Percentiles rank a stretch among this genome's conserved stretches.
These are phyloP conservation scores for Rhodomyrtus tomentosa DNA, from an alignment of 345 rosid species.

Conservation along the genomic window DNA sequence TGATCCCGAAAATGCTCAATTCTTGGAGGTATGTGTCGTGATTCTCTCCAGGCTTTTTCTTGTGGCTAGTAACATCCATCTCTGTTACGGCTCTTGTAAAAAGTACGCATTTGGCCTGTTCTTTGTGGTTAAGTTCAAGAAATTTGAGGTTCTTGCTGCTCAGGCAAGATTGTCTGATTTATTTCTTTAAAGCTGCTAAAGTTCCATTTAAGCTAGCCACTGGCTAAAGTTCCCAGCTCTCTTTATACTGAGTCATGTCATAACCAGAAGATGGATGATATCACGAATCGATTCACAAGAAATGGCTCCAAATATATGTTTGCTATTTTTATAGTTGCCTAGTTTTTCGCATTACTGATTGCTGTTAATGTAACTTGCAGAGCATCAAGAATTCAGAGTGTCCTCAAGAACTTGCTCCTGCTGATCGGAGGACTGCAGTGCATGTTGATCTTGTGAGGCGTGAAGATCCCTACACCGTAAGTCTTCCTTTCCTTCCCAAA, in stretches of 20 bases:
- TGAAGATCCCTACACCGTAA: slow-evolving; percentile 54
- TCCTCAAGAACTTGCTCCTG: slow-evolving; percentile 72
- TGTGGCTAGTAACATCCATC: not conserved
- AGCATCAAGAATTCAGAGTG: slow-evolving; percentile 69
- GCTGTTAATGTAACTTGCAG: slow-evolving; percentile 22
- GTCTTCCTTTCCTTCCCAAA: not conserved
- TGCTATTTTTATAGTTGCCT: not conserved
- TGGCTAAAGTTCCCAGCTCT: not conserved
- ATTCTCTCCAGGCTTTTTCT: not conserved
- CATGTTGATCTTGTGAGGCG: slow-evolving; percentile 63
- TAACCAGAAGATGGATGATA: not conserved
- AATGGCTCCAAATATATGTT: not conserved
- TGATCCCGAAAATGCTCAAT: slow-evolving; percentile 70
- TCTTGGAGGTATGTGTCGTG: slow-evolving; percentile 52
- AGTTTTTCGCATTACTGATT: not conserved
- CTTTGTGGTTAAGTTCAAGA: not conserved
- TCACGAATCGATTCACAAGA: not conserved
- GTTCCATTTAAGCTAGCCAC: not conserved
- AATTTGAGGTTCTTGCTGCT: not conserved
- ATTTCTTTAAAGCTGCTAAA: not conserved
- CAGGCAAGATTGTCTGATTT: not conserved
- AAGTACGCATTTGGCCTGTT: not conserved
- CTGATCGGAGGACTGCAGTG: slow-evolving; percentile 48
- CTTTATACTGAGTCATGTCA: not conserved
- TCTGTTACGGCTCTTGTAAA: not conserved